Base-by-base conservation (phyloP, 768 basidiomycete species). In the Tylopilus intermedius region DNA sequence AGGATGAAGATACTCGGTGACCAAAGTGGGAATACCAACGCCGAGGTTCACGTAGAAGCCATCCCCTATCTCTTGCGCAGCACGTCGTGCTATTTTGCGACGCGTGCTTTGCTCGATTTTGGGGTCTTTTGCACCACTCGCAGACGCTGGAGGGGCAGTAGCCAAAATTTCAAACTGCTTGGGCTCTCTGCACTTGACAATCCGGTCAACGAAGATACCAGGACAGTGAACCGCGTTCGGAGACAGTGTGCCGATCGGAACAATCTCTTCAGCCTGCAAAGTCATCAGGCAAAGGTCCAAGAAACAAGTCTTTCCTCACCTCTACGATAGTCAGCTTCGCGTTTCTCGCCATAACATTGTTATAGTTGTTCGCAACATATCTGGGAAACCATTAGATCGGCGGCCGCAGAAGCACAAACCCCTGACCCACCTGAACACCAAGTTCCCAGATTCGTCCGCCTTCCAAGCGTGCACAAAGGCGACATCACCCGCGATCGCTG, bases 401-500 rank as follows among this genome's bases (percentile, higher is more conserved):
- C 11, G 21, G 29, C 35, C 30, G 30, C 40, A 2, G 24, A n/a
- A 49, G 24, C 39, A 44, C 32, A 61, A 24, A 9, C n/a, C 33
- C 38, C n/a, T 27, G n/a, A 53, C 51, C 40, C 58, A 88, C 86
- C 90, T 78, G 76, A 94, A 95, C 29, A 92, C 82, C 58, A 84
- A 84, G 69, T 94, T 94, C 5, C 91, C 91, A 45, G 82, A 78
- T 65, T 90, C 90, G 61, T 94, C 92, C 13, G 82, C 93, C 68
- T 94, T 94, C 91, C 90, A 93, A 14, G 89, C 91, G 37, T 83
- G 76, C 38, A 94, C 74, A 66, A 94, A 84, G 6, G 92, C 90
- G 59, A 90, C 80, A 66, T 90, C 87, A 30, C 85, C 87, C 15
- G 78, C 74, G 56, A 91, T 79, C 2, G 88, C 84, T 24, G 83